phyloP scores from a whole-genome alignment of 169 alveolate genomes.

The Eimeria tenella region DNA sequence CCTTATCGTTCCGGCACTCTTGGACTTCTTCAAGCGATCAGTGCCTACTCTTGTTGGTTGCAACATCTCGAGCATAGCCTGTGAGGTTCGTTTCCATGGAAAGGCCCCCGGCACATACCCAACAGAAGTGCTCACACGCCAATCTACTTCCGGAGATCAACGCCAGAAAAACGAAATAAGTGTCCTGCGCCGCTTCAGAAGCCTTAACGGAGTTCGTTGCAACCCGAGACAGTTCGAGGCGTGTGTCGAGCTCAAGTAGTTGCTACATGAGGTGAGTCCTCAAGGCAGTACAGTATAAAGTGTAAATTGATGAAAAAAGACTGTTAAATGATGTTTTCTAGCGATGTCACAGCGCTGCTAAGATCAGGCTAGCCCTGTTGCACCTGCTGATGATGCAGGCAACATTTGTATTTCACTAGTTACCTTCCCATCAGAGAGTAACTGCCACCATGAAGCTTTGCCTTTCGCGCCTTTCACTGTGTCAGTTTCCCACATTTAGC shows the following conservation, averaged over 20 bases:
- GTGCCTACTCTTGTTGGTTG: no score
- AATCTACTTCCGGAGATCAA: not conserved
- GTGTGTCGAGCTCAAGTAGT: not conserved
- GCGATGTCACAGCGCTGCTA: conserved; percentile 1
- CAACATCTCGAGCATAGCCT: no score
- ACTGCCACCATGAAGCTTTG: not conserved
- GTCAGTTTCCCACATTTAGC: conserved; percentile 33
- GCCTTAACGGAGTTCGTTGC: not conserved
- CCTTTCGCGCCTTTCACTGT: not conserved
- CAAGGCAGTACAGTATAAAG: not conserved
- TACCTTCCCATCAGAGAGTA: not conserved
- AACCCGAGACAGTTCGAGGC: not conserved
- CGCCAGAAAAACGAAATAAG: not conserved
- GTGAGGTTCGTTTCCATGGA: no score
- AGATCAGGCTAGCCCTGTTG: conserved; percentile 32
- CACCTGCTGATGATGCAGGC: conserved; percentile 45
- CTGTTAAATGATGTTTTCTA: not conserved
- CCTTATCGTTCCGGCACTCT: no score
- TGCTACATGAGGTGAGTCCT: not conserved
- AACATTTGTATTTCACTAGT: not conserved
- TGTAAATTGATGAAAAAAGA: not conserved
- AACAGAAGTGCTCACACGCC: no score
- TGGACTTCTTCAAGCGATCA: no score
- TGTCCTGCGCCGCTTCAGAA: not conserved
- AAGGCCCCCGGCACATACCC: no score